Evolutionary conservation across 257 asterid species (phyloP).

Genomic region (Plantago ovata): DNA sequence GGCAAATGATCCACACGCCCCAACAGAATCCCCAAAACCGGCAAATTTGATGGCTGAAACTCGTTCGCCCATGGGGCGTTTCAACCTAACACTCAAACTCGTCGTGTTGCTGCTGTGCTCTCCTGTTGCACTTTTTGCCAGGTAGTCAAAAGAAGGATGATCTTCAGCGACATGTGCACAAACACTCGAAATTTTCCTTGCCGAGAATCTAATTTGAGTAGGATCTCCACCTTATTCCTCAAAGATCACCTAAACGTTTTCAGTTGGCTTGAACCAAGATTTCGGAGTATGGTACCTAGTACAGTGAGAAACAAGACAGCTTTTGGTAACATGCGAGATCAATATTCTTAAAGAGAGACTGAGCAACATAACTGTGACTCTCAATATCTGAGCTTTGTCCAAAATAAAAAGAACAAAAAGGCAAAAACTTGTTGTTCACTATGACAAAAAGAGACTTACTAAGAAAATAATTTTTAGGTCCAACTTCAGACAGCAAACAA

Average conservation of each 20-base stretch:
- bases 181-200: slow-evolving; percentile 44
- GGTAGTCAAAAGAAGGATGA: slow-evolving; percentile 44
- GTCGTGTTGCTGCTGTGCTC: slow-evolving; percentile 25
- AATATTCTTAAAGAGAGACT: neutral
- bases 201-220: slow-evolving; percentile 52
- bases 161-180: slow-evolving; percentile 61
- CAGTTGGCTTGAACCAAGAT: slow-evolving; percentile 93
- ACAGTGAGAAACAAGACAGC: slow-evolving; percentile 12
- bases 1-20: slow-evolving; percentile 57
- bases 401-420: too few relatives aligned
- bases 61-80: slow-evolving; percentile 41
- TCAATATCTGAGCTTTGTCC: too few relatives aligned
- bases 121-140: slow-evolving; percentile 27
- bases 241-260: slow-evolving; percentile 66
- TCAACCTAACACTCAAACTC: slow-evolving; percentile 34
- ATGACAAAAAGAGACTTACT: too few relatives aligned
- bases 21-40: slow-evolving; percentile 64
- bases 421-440: too few relatives aligned
- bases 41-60: slow-evolving; percentile 59
- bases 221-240: slow-evolving; percentile 94
- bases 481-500: too few relatives aligned
- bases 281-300: slow-evolving; percentile 86
- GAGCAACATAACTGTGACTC: too few relatives aligned
- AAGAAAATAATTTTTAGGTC: too few relatives aligned
- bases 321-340: slow-evolving; percentile 1